Conservation (phyloP, 495 filamentous ascomycete genomes). For the Podospora pseudoanserina region DNA sequence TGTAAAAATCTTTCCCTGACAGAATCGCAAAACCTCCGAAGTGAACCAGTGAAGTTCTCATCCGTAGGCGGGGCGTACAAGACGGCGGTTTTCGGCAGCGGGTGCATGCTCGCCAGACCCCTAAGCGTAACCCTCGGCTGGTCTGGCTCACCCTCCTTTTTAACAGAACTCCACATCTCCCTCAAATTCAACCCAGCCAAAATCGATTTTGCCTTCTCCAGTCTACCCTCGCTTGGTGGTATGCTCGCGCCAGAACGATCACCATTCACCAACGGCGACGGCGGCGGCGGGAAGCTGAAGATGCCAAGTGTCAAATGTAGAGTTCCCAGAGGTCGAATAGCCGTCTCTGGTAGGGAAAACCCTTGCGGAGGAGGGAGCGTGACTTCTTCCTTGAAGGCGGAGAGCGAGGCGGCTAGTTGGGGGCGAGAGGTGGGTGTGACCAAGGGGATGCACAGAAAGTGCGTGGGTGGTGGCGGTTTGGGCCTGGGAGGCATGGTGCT, state of each 20-base stretch:
- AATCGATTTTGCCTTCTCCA: constrained; percentile 57
- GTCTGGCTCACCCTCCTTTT: constrained; percentile 3
- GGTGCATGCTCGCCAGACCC: constrained; percentile 50
- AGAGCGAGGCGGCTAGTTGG: constrained; percentile 59
- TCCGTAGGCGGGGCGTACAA: constrained; percentile 54
- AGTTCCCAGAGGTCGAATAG: constrained; percentile 73
- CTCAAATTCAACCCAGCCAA: constrained; percentile 53
- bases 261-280: background rate
- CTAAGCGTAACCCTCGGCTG: constrained; percentile 40
- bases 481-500: constrained; percentile 17
- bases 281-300: constrained; percentile 59
- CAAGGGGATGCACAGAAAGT: constrained; percentile 85
- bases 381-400: constrained; percentile 58
- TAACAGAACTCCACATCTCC: constrained; percentile 35
- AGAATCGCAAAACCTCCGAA: constrained; percentile 60
- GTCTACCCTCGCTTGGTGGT: background rate
- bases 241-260: background rate
- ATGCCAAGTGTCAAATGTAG: constrained; percentile 85
- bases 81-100: constrained; percentile 34
- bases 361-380: constrained; percentile 30
- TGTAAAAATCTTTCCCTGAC: constrained; percentile 56
- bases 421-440: constrained; percentile 57
- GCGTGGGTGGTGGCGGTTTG: constrained; percentile 54
- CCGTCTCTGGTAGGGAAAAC: constrained; percentile 49
- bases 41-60: constrained; percentile 36